phyloP scores from a whole-genome alignment of 495 filamentous ascomycete genomes.

The Lophium mytilinum region DNA sequence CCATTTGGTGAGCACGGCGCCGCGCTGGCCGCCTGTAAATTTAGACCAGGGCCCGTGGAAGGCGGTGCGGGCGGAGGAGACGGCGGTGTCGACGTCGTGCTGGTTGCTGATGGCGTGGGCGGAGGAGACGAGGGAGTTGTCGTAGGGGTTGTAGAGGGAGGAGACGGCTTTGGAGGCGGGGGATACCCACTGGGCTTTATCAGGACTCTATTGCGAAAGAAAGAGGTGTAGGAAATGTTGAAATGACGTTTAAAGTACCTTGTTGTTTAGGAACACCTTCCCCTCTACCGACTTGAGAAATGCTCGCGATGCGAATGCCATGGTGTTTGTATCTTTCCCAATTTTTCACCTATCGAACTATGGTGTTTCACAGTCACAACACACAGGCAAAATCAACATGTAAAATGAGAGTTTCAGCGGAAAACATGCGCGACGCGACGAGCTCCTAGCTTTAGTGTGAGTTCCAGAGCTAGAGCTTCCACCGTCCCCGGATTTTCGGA shows the following conservation, averaged over 20 bases:
- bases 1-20: background rate
- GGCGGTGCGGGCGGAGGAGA: background rate
- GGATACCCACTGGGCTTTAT: background rate
- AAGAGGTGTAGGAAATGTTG: background rate
- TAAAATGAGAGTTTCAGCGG: too few relatives aligned
- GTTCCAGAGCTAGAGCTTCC: too few relatives aligned
- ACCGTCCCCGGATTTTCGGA: too few relatives aligned
- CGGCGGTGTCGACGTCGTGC: background rate
- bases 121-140: slow-evolving; percentile 1
- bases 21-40: background rate
- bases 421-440: too few relatives aligned
- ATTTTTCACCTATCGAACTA: too few relatives aligned
- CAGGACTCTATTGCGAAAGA: background rate
- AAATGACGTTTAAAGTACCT: background rate
- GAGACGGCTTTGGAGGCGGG: background rate
- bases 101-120: background rate
- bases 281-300: background rate
- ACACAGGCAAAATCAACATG: too few relatives aligned
- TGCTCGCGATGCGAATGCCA: background rate
- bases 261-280: background rate
- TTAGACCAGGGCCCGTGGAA: background rate
- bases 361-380: too few relatives aligned
- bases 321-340: too few relatives aligned
- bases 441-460: too few relatives aligned
- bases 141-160: slow-evolving; percentile 6